These are phyloP conservation scores for Suillus hirtellus DNA, from an alignment of 768 basidiomycete species.

Conservation along the genomic window DNA sequence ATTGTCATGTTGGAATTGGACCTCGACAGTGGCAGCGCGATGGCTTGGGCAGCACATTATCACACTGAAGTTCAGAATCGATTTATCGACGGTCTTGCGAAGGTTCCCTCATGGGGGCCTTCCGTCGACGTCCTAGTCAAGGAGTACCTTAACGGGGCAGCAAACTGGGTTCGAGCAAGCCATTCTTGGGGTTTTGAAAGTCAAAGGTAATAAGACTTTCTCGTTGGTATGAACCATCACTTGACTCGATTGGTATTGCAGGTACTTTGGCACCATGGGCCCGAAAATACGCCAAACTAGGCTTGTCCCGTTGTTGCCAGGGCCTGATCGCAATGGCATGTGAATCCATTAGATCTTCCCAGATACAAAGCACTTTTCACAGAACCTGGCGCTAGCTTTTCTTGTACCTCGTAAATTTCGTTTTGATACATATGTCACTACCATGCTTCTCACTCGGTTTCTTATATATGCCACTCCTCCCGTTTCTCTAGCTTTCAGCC, in stretches of 20 bases:
- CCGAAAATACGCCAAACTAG: constrained; percentile 24
- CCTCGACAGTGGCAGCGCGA: constrained; percentile 28
- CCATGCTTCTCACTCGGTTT: no score
- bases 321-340: neutral
- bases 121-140: constrained; percentile 26
- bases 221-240: no score
- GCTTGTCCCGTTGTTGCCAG: constrained; percentile 9
- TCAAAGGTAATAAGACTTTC: no score
- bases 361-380: no score
- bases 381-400: no score
- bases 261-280: constrained; percentile 28
- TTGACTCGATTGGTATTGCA: no score
- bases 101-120: constrained; percentile 30
- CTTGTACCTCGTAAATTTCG: no score
- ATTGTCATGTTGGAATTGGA: constrained; percentile 31
- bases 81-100: constrained; percentile 25
- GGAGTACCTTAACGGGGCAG: constrained; percentile 26
- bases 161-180: constrained; percentile 25
- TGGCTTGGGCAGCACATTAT: constrained; percentile 25
- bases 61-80: constrained; percentile 15
- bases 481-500: neutral
- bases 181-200: constrained; percentile 32
- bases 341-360: no score
- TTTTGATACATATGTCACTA: neutral
- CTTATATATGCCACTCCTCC: no score